Evolutionary conservation across 2,329 filamentous ascomycete genomes (phyloP).

Genomic region (Penicillium freii): DNA sequence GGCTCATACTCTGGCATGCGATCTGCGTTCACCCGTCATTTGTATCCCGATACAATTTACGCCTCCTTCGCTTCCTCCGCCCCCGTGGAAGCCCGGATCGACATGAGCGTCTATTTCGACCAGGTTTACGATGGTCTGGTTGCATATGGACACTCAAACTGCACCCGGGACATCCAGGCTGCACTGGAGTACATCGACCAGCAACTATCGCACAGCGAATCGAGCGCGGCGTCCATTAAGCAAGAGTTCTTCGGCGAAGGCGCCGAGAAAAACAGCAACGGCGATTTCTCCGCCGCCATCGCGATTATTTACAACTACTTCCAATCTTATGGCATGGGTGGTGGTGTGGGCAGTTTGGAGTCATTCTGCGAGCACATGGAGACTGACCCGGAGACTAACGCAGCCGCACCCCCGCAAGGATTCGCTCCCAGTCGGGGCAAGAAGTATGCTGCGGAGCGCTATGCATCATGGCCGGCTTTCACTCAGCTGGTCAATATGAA

Average conservation of each 20-base stretch:
- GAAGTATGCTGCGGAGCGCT: slow-evolving; percentile 43
- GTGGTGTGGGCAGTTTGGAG: slow-evolving; percentile 34
- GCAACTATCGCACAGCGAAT: slow-evolving; percentile 38
- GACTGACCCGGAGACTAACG: slow-evolving; percentile 40
- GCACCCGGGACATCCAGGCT: slow-evolving; percentile 50
- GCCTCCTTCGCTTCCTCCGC: slow-evolving; percentile 45
- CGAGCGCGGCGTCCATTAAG: slow-evolving; percentile 44
- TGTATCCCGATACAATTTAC: slow-evolving; percentile 44
- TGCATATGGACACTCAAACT: slow-evolving; percentile 51
- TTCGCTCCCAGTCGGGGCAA: slow-evolving; percentile 44
- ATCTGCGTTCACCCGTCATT: slow-evolving; percentile 44
- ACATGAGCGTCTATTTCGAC: slow-evolving; percentile 54
- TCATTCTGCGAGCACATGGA: slow-evolving; percentile 50
- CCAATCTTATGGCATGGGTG: slow-evolving; percentile 46
- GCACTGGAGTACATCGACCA: slow-evolving; percentile 51
- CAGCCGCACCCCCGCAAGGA: slow-evolving; percentile 40
- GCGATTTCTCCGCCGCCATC: slow-evolving; percentile 49
- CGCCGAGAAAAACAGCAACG: slow-evolving; percentile 47
- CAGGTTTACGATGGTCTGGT: slow-evolving; percentile 50
- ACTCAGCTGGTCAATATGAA: slow-evolving; percentile 39
- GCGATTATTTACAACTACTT: slow-evolving; percentile 42
- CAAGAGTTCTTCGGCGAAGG: slow-evolving; percentile 49
- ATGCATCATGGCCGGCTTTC: slow-evolving; percentile 44
- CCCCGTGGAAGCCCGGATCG: slow-evolving; percentile 48
- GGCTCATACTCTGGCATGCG: slow-evolving; percentile 48